Conservation (phyloP, 441 rosid species). For the Populus tomentosa region DNA sequence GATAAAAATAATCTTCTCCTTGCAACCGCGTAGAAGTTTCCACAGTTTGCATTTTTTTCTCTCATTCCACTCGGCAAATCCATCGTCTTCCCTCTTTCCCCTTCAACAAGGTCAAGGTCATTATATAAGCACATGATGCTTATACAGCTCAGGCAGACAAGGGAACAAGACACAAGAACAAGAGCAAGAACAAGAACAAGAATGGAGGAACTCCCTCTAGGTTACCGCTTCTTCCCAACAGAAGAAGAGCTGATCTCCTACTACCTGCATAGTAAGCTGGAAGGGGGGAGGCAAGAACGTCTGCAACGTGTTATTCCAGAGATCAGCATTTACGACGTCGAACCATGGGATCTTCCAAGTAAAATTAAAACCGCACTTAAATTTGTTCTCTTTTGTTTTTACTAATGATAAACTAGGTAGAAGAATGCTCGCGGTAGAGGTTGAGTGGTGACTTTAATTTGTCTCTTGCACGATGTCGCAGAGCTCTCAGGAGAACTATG, state of each 20-base stretch:
- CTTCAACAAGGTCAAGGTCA: background rate
- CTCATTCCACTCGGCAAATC: slow-evolving; percentile 47
- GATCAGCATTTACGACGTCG: slow-evolving; percentile 41
- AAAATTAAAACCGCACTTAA: background rate
- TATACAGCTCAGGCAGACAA: background rate
- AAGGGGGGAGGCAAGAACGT: slow-evolving; percentile 35
- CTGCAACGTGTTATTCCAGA: slow-evolving; percentile 53
- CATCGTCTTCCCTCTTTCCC: background rate
- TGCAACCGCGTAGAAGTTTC: slow-evolving; percentile 55
- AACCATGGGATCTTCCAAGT: slow-evolving; percentile 76
- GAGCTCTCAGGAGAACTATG: slow-evolving; percentile 50
- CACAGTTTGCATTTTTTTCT: slow-evolving; percentile 13
- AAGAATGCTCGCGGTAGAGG: background rate
- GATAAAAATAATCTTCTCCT: background rate
- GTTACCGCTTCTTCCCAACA: slow-evolving; percentile 78
- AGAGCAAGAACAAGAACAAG: background rate
- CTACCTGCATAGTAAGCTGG: slow-evolving; percentile 65
- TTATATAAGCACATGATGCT: background rate
- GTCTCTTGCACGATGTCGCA: slow-evolving; percentile 29
- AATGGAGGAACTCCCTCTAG: slow-evolving; percentile 38
- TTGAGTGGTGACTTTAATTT: background rate
- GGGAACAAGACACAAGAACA: background rate
- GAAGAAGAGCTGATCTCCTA: slow-evolving; percentile 75
- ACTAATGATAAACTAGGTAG: background rate
- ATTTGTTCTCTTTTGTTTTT: background rate